phyloP scores from a whole-genome alignment of 1,139 yeast genomes.

The Yamadazyma trypodendri region DNA sequence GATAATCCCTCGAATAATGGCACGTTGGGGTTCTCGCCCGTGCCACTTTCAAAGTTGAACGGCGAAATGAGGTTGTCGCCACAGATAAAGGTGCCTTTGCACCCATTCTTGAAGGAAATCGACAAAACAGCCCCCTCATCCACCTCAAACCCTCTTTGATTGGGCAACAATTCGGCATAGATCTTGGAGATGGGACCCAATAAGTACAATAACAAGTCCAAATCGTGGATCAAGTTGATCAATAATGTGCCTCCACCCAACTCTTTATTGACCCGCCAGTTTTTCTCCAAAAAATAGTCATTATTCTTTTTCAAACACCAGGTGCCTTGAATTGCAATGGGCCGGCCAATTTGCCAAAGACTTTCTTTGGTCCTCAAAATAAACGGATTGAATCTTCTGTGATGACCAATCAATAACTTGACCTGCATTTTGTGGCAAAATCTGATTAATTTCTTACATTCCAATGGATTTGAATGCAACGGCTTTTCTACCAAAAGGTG shows the following conservation, averaged over 20 bases:
- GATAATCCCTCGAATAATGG: conserved; percentile 27
- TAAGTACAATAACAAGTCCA: conserved; percentile 36
- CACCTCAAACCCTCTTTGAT: conserved; percentile 32
- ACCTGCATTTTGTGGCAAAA: conserved; percentile 22
- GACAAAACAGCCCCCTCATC: conserved; percentile 44
- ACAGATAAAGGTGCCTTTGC: conserved; percentile 39
- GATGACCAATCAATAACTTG: conserved; percentile 39
- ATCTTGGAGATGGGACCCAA: conserved; percentile 39
- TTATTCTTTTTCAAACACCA: conserved; percentile 38
- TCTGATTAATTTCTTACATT: conserved; percentile 31
- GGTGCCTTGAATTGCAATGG: conserved; percentile 40
- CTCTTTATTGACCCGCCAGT: conserved; percentile 34
- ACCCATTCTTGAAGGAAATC: conserved; percentile 31
- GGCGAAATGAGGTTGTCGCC: conserved; percentile 41
- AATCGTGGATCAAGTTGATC: conserved; percentile 41
- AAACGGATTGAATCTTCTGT: conserved; percentile 39
- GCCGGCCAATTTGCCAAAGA: conserved; percentile 27
- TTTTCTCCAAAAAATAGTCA: conserved; percentile 30
- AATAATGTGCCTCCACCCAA: conserved; percentile 42
- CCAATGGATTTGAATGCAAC: conserved; percentile 29
- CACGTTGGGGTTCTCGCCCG: conserved; percentile 43
- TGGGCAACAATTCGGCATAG: conserved; percentile 35
- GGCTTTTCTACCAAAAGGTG: conserved; percentile 41
- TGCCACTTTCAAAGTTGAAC: conserved; percentile 39
- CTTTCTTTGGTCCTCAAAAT: conserved; percentile 35